Evolutionary conservation across 768 basidiomycete species (phyloP), one percentile per base, ranked within the genome.

Genomic region (Tulasnella sp.): DNA sequence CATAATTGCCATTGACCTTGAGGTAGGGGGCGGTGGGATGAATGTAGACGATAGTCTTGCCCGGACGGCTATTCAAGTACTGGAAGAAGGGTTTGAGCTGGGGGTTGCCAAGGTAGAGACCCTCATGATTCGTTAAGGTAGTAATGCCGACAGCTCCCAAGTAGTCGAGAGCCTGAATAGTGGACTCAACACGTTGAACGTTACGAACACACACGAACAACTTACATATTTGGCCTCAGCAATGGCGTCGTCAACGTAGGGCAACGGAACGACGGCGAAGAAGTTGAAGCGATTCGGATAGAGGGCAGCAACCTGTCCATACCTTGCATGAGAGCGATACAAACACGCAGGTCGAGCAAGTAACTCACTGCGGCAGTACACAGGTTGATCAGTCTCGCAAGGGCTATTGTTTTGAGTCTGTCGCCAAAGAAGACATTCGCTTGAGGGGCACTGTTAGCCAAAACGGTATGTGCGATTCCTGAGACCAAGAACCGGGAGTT

Each of bases 31-130:
- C 21, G 7, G 31, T 57, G 4, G 55, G 55, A 31, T 57, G 55
- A 27, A 57, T 32, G 27, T 49, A 57, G 19, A 46, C 27, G 43
- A 57, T 57, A 21, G 42, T 31, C 19, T 34, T 39, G 21, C 48
- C 46, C 23, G 43, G 27, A 19, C 55, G 55, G 45, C n/a, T 49
- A 43, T 57, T 57, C 0, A 57, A 21, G 43, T 45, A 45, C 14
- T 27, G 21, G 41, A 46, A 57, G 42, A 57, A 46, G 7, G 27
- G 27, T n/a, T 29, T 19, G 55, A 57, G 15, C 29, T 46, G 29
- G 3, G 55, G 25, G 35, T 57, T 57, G 40, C 55, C 55, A 34
- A 57, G 46, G 55, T 57, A 57, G 14, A 46, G 31, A 39, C 55
- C 55, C 17, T 57, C 55, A 32, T 57, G 55, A 32, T 57, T 57